These are phyloP conservation scores for Fomitopsis pulvina DNA, from an alignment of 768 basidiomycete genomes.

Conservation along the genomic window DNA sequence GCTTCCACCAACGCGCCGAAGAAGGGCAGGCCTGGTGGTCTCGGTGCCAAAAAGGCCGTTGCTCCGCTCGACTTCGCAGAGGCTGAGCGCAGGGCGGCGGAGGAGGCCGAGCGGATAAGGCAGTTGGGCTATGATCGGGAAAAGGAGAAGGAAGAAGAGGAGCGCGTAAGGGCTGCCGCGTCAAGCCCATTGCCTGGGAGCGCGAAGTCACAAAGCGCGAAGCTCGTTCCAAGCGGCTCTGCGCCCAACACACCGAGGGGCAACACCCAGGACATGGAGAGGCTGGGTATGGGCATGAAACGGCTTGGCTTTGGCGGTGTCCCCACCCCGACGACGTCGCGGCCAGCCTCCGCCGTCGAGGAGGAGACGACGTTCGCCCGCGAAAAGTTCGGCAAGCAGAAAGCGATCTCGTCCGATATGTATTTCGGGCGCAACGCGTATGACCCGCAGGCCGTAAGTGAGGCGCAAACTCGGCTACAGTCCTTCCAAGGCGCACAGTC, in stretches of 20 bases:
- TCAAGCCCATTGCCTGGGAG: slow-evolving; percentile 7
- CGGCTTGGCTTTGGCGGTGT: slow-evolving; percentile 82
- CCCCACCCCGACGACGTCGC: slow-evolving; percentile 51
- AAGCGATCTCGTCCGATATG: slow-evolving; percentile 97
- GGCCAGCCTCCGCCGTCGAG: slow-evolving; percentile 32
- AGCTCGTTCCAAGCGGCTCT: slow-evolving; percentile 23
- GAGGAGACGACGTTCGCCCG: slow-evolving; percentile 76
- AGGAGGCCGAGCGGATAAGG: slow-evolving; percentile 89
- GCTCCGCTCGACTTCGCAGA: slow-evolving; percentile 87
- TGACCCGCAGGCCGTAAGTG: slow-evolving; percentile 60
- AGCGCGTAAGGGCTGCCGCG: slow-evolving; percentile 39
- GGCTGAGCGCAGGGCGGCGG: slow-evolving; percentile 82
- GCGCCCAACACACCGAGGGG: slow-evolving; percentile 23
- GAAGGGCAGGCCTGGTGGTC: slow-evolving; percentile 66
- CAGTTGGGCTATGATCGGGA: slow-evolving; percentile 88
- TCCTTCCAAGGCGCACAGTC: slow-evolving; percentile 88
- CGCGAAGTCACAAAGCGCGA: slow-evolving; percentile 15
- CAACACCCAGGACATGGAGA: slow-evolving; percentile 44
- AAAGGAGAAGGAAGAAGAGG: slow-evolving; percentile 78
- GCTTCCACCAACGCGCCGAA: slow-evolving; percentile 33
- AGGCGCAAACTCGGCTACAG: slow-evolving; percentile 78
- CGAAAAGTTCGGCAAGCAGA: slow-evolving; percentile 88
- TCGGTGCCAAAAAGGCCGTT: slow-evolving; percentile 85
- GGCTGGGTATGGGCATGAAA: slow-evolving; percentile 66
- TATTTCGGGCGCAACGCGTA: slow-evolving; percentile 89